These are phyloP conservation scores for Acer yangbiense DNA, from an alignment of 345 rosid genomes.

Conservation along the genomic window DNA sequence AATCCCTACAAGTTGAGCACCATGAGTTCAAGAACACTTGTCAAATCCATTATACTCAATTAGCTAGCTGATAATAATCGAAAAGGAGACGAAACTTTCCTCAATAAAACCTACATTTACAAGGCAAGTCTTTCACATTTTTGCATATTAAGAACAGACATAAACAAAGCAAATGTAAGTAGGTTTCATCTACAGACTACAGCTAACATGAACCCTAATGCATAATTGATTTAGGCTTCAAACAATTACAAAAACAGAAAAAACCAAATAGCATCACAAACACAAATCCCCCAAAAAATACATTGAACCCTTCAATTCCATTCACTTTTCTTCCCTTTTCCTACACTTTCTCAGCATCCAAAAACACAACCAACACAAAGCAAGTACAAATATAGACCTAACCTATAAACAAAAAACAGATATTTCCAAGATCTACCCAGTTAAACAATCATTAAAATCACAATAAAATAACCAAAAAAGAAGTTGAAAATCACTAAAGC, in stretches of 20 bases:
- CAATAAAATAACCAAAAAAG: neutral
- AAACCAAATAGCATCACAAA: too few relatives aligned
- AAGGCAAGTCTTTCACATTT: neutral
- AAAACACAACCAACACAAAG: neutral
- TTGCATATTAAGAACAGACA: neutral
- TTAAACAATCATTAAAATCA: neutral
- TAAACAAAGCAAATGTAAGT: neutral
- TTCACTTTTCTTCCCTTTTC: neutral
- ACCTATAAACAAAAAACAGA: neutral
- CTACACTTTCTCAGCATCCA: conserved; percentile 3
- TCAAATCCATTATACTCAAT: neutral
- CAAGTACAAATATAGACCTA: neutral
- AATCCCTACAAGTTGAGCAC: neutral
- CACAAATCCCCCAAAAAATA: neutral
- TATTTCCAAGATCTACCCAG: conserved; percentile 5
- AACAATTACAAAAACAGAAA: neutral
- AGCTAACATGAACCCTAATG: neutral
- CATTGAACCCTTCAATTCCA: neutral
- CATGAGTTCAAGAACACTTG: neutral
- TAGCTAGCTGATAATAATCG: neutral
- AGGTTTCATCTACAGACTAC: neutral
- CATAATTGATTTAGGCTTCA: neutral
- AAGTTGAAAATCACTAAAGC: neutral
- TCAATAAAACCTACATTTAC: neutral
- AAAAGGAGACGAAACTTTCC: neutral